Base-by-base conservation (phyloP, 768 basidiomycete species). In the Tulasnella sp. region DNA sequence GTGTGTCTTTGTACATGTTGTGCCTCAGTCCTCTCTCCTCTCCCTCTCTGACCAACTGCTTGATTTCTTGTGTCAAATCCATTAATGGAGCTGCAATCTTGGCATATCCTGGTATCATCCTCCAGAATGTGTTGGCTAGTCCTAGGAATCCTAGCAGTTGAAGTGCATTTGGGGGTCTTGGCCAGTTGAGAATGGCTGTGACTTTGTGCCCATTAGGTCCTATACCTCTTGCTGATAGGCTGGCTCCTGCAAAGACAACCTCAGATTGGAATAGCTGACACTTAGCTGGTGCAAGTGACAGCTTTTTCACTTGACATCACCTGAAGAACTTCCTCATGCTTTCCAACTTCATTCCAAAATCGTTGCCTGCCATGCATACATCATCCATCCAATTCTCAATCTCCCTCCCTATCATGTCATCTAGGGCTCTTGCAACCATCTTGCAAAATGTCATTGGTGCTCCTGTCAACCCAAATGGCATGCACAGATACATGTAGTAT, bases 391-490 rank as follows among this genome's bases (percentile, higher is more conserved):
- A 76, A 4, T 72, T 56, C 50, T 75, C 73, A 17, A 74, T 41
- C 17, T 64, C 61, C 7, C 56, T 54, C 1, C 61, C 54, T 17
- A 65, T 64, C 0, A 61, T 48, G n/a, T 61, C 59, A 0, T 52
- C 38, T 65, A 61, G 61, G 11, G 60, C 62, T 4, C 10, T 54
- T 10, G 63, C 49, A 29, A 62, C 56, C 66, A 63, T 65, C 38
- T 65, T 56, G 29, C 58, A 66, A 53, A 75, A 76, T 2, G 66
- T 68, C 0, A 72, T 67, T 7, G 75, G 76, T 1, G 73, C 72
- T 0, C 73, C 76, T 0, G 70, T 73, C 0, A 76, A 49, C 0
- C 76, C 76, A 56, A 77, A 76, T 0, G 74, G 75, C 72, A 78
- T 75, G 0, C 67, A 29, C 1, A 51, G 42, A 44, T 73, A 76